Conservation (phyloP, 176 grass and related monocot species). For the Oryza longistaminata region DNA sequence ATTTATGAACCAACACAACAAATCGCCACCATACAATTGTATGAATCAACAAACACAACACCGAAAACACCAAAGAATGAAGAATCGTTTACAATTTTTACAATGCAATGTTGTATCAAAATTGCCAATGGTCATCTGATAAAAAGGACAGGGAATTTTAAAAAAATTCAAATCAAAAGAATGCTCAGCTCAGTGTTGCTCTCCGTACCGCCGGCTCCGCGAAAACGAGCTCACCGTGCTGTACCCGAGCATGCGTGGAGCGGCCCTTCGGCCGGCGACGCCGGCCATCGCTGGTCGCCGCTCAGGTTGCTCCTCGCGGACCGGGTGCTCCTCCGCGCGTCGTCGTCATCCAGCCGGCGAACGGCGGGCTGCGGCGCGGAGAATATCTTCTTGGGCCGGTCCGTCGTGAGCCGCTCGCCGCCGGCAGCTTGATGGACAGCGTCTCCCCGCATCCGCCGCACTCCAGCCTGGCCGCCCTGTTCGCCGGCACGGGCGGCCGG, state of each 20-base stretch:
- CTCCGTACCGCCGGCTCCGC: slow-evolving; percentile 49
- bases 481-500: slow-evolving; percentile 31
- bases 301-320: slow-evolving; percentile 30
- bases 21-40: not conserved
- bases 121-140: not conserved
- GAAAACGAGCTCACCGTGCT: slow-evolving; percentile 51
- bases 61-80: not conserved
- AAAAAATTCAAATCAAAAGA: not conserved
- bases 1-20: not conserved
- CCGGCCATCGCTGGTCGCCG: slow-evolving; percentile 35
- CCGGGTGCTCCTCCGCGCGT: not conserved
- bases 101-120: not conserved
- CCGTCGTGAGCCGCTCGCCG: slow-evolving; percentile 11
- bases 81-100: slow-evolving; percentile 22
- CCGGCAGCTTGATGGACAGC: slow-evolving; percentile 54
- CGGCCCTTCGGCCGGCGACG: slow-evolving; percentile 16
- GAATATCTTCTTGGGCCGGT: slow-evolving; percentile 40
- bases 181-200: slow-evolving; percentile 30
- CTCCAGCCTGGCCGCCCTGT: slow-evolving; percentile 45
- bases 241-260: slow-evolving; percentile 56
- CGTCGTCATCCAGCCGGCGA: not conserved
- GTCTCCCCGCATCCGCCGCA: slow-evolving; percentile 68
- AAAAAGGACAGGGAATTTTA: not conserved
- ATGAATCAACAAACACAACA: not conserved
- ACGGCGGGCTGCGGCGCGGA: slow-evolving; percentile 53